These are phyloP conservation scores for Podospora comata DNA, from an alignment of 495 filamentous ascomycete genomes.

Conservation along the genomic window DNA sequence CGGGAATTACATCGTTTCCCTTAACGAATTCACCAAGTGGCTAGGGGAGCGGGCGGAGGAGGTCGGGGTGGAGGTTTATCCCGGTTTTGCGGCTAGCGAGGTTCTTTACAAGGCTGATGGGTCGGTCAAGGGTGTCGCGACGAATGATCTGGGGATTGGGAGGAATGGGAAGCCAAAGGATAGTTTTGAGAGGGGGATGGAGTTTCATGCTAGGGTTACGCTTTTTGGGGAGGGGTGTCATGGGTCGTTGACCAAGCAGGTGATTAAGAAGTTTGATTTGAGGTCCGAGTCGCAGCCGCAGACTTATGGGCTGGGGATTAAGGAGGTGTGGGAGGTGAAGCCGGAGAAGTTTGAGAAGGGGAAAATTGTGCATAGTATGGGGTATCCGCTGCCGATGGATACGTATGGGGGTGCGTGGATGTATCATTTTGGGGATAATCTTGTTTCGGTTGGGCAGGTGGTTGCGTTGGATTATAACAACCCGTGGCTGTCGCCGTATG, in stretches of 20 bases:
- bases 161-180: slow-evolving; percentile 82
- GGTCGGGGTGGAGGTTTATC: slow-evolving; percentile 95
- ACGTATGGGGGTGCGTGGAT: slow-evolving; percentile 97
- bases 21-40: slow-evolving; percentile 95
- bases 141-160: slow-evolving; percentile 85
- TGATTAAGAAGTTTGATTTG: slow-evolving; percentile 91
- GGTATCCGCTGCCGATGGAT: slow-evolving; percentile 82
- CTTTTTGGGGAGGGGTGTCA: slow-evolving; percentile 97
- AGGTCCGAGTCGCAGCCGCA: slow-evolving; percentile 85
- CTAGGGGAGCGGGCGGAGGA: slow-evolving; percentile 92
- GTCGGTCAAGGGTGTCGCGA: slow-evolving; percentile 89
- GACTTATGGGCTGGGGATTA: slow-evolving; percentile 91
- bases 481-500: slow-evolving; percentile 93
- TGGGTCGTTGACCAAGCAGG: slow-evolving; percentile 91
- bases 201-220: slow-evolving; percentile 91
- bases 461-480: slow-evolving; percentile 95
- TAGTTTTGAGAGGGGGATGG: slow-evolving; percentile 95
- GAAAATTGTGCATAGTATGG: slow-evolving; percentile 85
- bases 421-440: slow-evolving; percentile 98
- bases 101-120: slow-evolving; percentile 84
- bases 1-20: slow-evolving; percentile 93
- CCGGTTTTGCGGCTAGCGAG: slow-evolving; percentile 92
- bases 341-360: slow-evolving; percentile 90
- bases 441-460: slow-evolving; percentile 90
- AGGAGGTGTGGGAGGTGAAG: slow-evolving; percentile 96